phyloP scores from a whole-genome alignment of 2,329 filamentous ascomycete genomes.

The Neonectria ditissima region DNA sequence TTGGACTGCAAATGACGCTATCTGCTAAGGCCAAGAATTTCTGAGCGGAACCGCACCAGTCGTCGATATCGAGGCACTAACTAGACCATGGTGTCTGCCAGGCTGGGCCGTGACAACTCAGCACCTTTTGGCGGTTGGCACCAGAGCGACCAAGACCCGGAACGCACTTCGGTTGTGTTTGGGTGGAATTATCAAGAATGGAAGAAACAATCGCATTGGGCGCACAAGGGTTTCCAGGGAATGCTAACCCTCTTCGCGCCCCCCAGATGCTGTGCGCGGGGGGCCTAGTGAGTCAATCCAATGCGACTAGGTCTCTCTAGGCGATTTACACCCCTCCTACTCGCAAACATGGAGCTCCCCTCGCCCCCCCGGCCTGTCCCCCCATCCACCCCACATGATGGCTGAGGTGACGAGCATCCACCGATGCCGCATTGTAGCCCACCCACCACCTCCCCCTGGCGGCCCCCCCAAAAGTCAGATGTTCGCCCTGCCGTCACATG shows the following conservation, averaged over 20 bases:
- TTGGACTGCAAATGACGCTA: slow-evolving; percentile 37
- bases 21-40: slow-evolving; percentile 27
- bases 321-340: slow-evolving; percentile 16
- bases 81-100: slow-evolving; percentile 7
- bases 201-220: neutral
- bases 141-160: neutral
- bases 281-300: slow-evolving; percentile 19
- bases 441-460: slow-evolving; percentile 19
- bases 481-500: slow-evolving; percentile 26
- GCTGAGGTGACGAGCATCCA: slow-evolving; percentile 26
- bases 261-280: slow-evolving; percentile 16
- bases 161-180: neutral
- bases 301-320: neutral
- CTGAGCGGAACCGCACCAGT: slow-evolving; percentile 37
- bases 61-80: slow-evolving; percentile 16
- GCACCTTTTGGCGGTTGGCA: neutral
- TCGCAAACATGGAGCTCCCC: slow-evolving; percentile 9
- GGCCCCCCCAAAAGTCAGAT: slow-evolving; percentile 23
- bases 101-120: slow-evolving; percentile 14
- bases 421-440: slow-evolving; percentile 18
- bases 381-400: slow-evolving; percentile 26
- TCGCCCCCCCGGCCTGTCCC: slow-evolving; percentile 8
- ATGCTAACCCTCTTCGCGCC: slow-evolving; percentile 1
- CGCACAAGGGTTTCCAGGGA: neutral
- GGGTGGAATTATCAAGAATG: neutral